These are phyloP conservation scores for Gaeumannomyces tritici DNA, from an alignment of 2,329 filamentous ascomycete genomes.

Conservation along the genomic window DNA sequence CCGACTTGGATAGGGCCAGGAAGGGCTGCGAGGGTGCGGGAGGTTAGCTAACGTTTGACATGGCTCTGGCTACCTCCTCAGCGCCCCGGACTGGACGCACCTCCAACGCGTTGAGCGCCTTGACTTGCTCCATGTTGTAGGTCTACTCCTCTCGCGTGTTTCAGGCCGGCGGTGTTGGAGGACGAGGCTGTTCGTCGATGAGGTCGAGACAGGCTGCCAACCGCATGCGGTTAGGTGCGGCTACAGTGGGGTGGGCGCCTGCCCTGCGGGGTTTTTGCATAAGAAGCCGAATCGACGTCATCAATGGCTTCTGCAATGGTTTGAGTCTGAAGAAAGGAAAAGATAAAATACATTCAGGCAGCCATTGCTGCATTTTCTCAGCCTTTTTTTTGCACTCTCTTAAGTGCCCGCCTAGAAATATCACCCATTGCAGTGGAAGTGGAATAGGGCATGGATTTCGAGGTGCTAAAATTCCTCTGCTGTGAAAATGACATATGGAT, in stretches of 20 bases:
- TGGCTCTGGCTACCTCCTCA: too few relatives aligned
- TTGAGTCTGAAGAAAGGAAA: too few relatives aligned
- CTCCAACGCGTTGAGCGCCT: conserved; percentile 55
- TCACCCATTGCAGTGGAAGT: too few relatives aligned
- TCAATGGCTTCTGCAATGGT: too few relatives aligned
- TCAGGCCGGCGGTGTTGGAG: background rate
- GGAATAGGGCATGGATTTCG: too few relatives aligned
- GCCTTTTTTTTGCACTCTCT: too few relatives aligned
- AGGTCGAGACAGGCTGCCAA: background rate
- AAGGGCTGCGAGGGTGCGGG: conserved; percentile 62
- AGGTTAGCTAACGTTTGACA: background rate
- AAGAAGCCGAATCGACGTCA: too few relatives aligned
- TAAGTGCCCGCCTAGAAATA: too few relatives aligned
- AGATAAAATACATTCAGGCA: too few relatives aligned
- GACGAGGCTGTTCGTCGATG: background rate
- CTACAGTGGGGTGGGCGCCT: background rate
- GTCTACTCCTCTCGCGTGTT: background rate
- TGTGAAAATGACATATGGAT: too few relatives aligned
- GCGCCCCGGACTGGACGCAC: conserved; percentile 21
- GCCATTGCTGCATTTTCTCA: too few relatives aligned
- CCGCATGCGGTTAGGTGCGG: conserved; percentile 6
- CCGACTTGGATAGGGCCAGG: conserved; percentile 77
- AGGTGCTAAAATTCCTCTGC: too few relatives aligned
- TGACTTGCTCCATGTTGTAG: conserved; percentile 60
- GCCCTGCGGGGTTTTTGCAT: background rate